Evolutionary conservation across 768 basidiomycete genomes (phyloP).

Genomic region (Pleurotus pulmonarius): DNA sequence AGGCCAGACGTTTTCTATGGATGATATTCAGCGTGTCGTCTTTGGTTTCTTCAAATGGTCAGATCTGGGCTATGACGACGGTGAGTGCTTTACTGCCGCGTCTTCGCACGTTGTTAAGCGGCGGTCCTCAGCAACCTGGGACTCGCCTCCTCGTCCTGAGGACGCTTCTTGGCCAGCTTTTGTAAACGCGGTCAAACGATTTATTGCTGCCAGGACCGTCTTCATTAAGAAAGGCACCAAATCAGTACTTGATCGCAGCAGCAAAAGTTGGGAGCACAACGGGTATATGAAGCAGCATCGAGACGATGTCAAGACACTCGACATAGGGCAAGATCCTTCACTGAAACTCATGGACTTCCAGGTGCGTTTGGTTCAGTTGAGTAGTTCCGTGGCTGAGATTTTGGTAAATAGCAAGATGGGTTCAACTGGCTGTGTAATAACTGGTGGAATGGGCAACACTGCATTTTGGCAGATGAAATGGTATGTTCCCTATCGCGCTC

Average conservation of each 20-base stretch:
- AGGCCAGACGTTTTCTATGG: slow-evolving; percentile 33
- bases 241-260: slow-evolving; percentile 38
- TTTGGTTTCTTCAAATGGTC: slow-evolving; percentile 94
- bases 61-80: slow-evolving; percentile 89
- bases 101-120: slow-evolving; percentile 4
- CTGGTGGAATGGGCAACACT: slow-evolving; percentile 83
- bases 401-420: slow-evolving; percentile 55
- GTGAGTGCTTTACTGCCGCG: slow-evolving; percentile 36
- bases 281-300: slow-evolving; percentile 48
- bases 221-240: slow-evolving; percentile 48
- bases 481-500: slow-evolving; percentile 49
- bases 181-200: slow-evolving; percentile 61
- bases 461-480: slow-evolving; percentile 98
- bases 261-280: slow-evolving; percentile 47
- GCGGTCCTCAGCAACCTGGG: slow-evolving; percentile 74
- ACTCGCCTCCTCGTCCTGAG: slow-evolving; percentile 69
- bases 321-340: slow-evolving; percentile 60
- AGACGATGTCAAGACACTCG: slow-evolving; percentile 50
- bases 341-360: slow-evolving; percentile 87
- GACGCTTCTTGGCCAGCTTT: slow-evolving; percentile 64
- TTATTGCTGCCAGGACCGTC: slow-evolving; percentile 58
- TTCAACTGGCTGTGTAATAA: slow-evolving; percentile 85
- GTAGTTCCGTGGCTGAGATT: too few species aligned
- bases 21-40: slow-evolving; percentile 58
- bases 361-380: slow-evolving; percentile 27